Conservation (phyloP, 768 basidiomycete genomes). For the Amyloporia xantha region DNA sequence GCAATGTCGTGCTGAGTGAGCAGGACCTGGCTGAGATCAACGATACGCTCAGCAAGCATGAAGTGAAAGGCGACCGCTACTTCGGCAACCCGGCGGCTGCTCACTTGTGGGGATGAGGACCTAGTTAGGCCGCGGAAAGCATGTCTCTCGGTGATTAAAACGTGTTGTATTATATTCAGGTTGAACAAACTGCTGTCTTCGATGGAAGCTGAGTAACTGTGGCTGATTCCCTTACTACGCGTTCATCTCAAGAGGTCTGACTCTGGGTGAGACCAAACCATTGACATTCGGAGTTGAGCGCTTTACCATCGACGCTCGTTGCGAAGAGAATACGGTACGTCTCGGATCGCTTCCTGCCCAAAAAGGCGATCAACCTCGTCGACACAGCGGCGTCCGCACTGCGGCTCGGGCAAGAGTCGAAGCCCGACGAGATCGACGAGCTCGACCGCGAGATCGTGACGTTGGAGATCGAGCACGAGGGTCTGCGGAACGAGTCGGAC, state of each 20-base stretch:
- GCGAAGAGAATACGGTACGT: too few species aligned
- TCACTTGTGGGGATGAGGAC: conserved; percentile 31
- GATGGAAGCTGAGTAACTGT: too few species aligned
- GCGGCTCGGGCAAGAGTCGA: conserved; percentile 81
- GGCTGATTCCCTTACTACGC: too few species aligned
- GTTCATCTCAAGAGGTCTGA: too few species aligned
- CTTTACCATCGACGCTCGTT: too few species aligned
- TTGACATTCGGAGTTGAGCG: too few species aligned
- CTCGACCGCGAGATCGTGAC: conserved; percentile 82
- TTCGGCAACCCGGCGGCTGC: conserved; percentile 12
- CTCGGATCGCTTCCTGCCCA: conserved; percentile 81
- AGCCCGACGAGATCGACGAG: conserved; percentile 78
- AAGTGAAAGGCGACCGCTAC: conserved; percentile 37
- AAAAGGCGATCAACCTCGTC: conserved; percentile 88
- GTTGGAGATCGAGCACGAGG: conserved; percentile 84
- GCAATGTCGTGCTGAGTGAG: conserved; percentile 26
- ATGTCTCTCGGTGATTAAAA: too few species aligned
- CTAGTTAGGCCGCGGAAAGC: too few species aligned
- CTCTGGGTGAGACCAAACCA: too few species aligned
- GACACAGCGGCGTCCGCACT: conserved; percentile 90
- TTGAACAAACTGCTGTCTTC: too few species aligned
- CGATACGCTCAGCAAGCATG: conserved; percentile 26
- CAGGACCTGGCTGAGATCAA: conserved; percentile 35
- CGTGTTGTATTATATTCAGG: too few species aligned
- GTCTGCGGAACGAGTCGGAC: conserved; percentile 82